Base-by-base conservation (phyloP, 257 asterid species). In the Gentiana dahurica region DNA sequence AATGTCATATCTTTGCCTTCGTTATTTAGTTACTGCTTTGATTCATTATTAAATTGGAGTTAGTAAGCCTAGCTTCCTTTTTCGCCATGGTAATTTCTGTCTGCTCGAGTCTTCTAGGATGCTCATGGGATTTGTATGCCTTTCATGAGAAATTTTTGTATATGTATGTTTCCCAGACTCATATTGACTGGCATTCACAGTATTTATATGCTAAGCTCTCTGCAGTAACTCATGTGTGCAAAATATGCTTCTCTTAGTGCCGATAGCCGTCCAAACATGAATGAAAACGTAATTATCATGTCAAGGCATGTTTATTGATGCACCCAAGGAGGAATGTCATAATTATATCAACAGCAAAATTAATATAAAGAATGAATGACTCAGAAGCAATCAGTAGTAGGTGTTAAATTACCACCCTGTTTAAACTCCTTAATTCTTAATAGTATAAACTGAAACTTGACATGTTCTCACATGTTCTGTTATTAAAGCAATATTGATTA, bases 331-430 rank as follows among this genome's bases (percentile, higher is more conserved):
- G 15, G 37, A 36, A 8, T 3, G 3, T 34, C 38, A 12, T 38
- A 10, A 32, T n/a, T 47, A 35, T 13, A 24, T 35, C 36, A 45
- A 2, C 36, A 43, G 55, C 61, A 15, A 62, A 62, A 53, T 54
- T 1, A 63, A 36, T 63, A 45, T 33, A 32, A 55, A n/a, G 13
- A 53, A 34, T 45, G 47, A 53, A 36, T 34, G 53, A 36, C 10
- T 36, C 12, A 34, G 32, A 13, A 36, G n/a, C 44, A 15, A 51
- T 37, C 41, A 45, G 53, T 34, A 15, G 12, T 43, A 6, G n/a
- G 32, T 35, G 3, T 36, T 46, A 34, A 24, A 41, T 41, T 41
- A 41, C 9, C 46, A 41, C 9, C 9, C 46, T 10, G 9, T 10
- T 10, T 41, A 41, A 41, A 41, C 46, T 41, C 9, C 9, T 7